A percentile compares a stretch with the other conserved stretches of the same genome.
phyloP scores from a whole-genome alignment of 177 flowering plant genomes.

The Vitis hybrid region DNA sequence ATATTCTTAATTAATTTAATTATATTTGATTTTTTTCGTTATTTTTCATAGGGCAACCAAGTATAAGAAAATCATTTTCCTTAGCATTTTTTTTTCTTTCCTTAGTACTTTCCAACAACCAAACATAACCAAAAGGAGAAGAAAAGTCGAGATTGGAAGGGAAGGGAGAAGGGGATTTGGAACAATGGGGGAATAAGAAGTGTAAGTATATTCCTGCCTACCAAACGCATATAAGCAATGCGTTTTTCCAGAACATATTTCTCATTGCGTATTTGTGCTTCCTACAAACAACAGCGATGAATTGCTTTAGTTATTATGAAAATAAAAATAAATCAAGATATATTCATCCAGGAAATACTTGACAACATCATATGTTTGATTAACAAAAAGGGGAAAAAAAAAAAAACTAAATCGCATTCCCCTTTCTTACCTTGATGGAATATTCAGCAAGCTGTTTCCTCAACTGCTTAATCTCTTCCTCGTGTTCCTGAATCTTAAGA shows the following conservation, averaged over 20 bases:
- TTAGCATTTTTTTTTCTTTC: too few relatives aligned
- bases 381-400: neutral
- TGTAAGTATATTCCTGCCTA: slow-evolving; percentile 28
- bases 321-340: slow-evolving; percentile 7
- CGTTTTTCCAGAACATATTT: slow-evolving; percentile 89
- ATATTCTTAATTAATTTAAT: too few relatives aligned
- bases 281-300: slow-evolving; percentile 39
- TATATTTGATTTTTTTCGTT: too few relatives aligned
- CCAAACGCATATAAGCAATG: slow-evolving; percentile 95
- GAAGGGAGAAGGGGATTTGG: neutral
- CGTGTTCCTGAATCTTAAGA: slow-evolving; percentile 68
- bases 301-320: slow-evolving; percentile 3
- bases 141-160: neutral
- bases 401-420: neutral
- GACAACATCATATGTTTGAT: neutral
- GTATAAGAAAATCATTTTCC: too few relatives aligned
- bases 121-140: too few relatives aligned
- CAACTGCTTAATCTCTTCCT: slow-evolving; percentile 79
- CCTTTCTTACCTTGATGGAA: slow-evolving; percentile 63
- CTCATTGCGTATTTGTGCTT: slow-evolving; percentile 85
- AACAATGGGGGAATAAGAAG: neutral
- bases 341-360: slow-evolving; percentile 3
- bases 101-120: too few relatives aligned
- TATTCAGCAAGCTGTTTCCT: slow-evolving; percentile 82
- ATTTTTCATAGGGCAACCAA: too few relatives aligned